These are phyloP conservation scores for Adansonia rubrostipa DNA, from an alignment of 441 rosid species.

Conservation along the genomic window DNA sequence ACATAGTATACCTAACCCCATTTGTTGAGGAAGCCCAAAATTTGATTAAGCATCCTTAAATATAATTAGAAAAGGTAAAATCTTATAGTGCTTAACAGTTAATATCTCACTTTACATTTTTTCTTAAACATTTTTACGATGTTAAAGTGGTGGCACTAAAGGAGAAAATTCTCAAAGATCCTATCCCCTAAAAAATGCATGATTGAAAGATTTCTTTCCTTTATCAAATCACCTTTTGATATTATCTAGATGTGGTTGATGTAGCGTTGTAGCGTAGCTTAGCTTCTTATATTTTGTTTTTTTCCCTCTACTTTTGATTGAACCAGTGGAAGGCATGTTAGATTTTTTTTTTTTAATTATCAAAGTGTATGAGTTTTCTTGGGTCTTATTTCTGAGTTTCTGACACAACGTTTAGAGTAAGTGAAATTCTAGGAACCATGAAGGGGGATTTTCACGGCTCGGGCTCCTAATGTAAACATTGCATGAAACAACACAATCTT, in stretches of 20 bases:
- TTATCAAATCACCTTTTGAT: slow-evolving; percentile 29
- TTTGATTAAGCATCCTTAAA: neutral
- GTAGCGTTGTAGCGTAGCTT: slow-evolving; percentile 31
- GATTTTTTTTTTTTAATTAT: slow-evolving; percentile 29
- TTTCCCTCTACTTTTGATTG: slow-evolving; percentile 36
- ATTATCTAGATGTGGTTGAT: slow-evolving; percentile 48
- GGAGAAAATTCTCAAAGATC: slow-evolving; percentile 31
- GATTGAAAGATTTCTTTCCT: slow-evolving; percentile 42
- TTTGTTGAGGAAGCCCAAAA: neutral
- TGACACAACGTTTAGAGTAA: slow-evolving; percentile 43
- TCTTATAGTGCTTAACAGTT: slow-evolving; percentile 42
- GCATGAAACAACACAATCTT: slow-evolving; percentile 30
- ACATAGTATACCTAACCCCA: neutral
- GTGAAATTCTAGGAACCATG: slow-evolving; percentile 34
- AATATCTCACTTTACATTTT: slow-evolving; percentile 29
- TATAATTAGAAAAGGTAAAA: neutral
- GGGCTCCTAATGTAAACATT: slow-evolving; percentile 32
- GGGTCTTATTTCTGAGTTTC: slow-evolving; percentile 36
- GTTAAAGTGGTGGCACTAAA: neutral
- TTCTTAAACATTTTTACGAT: neutral
- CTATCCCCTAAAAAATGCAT: slow-evolving; percentile 41
- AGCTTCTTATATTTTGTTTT: slow-evolving; percentile 43
- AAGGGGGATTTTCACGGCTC: slow-evolving; percentile 21
- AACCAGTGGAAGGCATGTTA: slow-evolving; percentile 59
- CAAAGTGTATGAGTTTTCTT: slow-evolving; percentile 25